Percentiles rank a stretch among this genome's conserved stretches.
phyloP scores from a whole-genome alignment of 1,284 basidiomycete species.

The Caloboletus firmus region DNA sequence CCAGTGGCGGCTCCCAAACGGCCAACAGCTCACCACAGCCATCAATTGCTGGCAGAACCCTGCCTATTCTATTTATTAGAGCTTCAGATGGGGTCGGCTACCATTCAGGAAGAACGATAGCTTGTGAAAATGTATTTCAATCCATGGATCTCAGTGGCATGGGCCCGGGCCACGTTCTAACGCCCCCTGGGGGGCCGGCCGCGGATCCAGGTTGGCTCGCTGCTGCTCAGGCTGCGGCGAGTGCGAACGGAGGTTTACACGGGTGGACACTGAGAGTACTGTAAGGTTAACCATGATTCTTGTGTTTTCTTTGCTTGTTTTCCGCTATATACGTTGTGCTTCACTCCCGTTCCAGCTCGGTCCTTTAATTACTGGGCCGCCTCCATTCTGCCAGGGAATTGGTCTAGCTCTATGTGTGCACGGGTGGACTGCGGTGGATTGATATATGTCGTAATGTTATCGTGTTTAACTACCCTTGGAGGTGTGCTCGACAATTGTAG shows the following conservation, averaged over 20 bases:
- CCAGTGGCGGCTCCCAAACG: constrained; percentile 20
- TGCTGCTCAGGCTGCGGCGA: constrained; percentile 62
- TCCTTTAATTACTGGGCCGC: constrained; percentile 3
- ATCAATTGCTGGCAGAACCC: constrained; percentile 57
- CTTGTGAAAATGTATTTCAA: constrained; percentile 79
- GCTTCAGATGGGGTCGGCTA: constrained; percentile 77
- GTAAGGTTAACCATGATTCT: constrained; percentile 37
- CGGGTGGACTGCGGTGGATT: constrained; percentile 7
- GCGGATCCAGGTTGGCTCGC: constrained; percentile 64
- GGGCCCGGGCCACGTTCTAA: constrained; percentile 39
- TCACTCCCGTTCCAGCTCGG: constrained; percentile 9
- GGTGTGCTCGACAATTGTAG: not conserved
- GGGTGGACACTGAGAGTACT: constrained; percentile 77
- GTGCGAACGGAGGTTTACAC: constrained; percentile 55
- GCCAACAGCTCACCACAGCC: constrained; percentile 39
- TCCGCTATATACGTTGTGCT: constrained; percentile 32
- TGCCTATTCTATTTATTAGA: constrained; percentile 74
- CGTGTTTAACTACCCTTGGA: constrained; percentile 1
- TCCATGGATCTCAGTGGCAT: constrained; percentile 54
- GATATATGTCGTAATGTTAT: constrained; percentile 34
- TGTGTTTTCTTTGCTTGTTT: constrained; percentile 30
- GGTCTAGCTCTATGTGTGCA: constrained; percentile 8
- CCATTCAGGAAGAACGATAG: constrained; percentile 79
- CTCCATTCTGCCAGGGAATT: constrained; percentile 8
- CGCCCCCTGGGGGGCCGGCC: constrained; percentile 38